Base-by-base conservation (phyloP, 2,329 filamentous ascomycete genomes). In the Ophiostoma angusticollis region DNA sequence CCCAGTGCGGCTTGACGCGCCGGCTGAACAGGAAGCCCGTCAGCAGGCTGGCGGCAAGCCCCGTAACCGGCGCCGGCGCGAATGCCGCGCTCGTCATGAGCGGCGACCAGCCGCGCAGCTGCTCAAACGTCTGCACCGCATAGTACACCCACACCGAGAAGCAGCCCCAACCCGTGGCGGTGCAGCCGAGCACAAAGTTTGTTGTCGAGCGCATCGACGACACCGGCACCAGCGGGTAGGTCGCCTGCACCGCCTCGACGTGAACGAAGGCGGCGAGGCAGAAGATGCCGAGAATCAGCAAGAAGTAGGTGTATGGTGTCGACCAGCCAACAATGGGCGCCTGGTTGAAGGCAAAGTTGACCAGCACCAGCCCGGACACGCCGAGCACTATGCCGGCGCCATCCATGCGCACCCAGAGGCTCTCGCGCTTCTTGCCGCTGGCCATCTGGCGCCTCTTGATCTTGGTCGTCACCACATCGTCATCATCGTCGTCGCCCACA, bases 261-360 rank as follows among this genome's bases (percentile, higher is more conserved):
- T 62, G 63, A 42, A 68, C 59, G 52, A 78, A 78, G 1, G 59
- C 47, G 1, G 52, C 55, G n/a, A 70, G 54, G 6, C 71, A 52
- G 4, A 74, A 32, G 12, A 68, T 41, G 3, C 70, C 70, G 9
- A 76, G 48, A 42, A 74, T 64, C 5, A 76, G 55, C 9, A 68
- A 47, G 4, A 65, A 56, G 47, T 68, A 68, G 18, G 67, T 61
- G 48, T 74, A 73, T 0, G 67, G 58, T 13, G 61, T 58, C 8
- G 52, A 42, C 70, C 71, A 75, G 2, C 67, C 67, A 12, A 67
- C 65, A 5, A 67, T 58, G 1, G 67, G 65, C 1, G 67, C 71
- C 50, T 74, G 70, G 49, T 75, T 76, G 62, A 69, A 74, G 3
- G 70, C 66, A 41, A 76, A 66, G 48, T 76, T 75, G 51, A 75